Percentiles rank a stretch among this genome's conserved stretches.
These are phyloP conservation scores for Penicillium soppii DNA, from an alignment of 495 filamentous ascomycete genomes.

Conservation along the genomic window DNA sequence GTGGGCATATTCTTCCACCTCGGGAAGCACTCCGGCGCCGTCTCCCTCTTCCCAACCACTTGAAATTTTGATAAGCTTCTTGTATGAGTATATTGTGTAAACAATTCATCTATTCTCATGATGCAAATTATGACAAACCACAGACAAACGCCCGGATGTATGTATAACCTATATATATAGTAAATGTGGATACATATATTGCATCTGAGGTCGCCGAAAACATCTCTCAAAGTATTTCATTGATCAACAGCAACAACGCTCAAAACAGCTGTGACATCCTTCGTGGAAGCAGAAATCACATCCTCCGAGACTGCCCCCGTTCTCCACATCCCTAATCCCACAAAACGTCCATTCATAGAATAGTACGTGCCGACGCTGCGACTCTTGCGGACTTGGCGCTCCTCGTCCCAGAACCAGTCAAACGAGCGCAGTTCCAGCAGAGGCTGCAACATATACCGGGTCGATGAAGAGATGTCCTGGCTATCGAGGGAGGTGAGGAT, in stretches of 20 bases:
- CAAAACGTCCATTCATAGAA: conserved; percentile 17
- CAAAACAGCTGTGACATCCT: neutral
- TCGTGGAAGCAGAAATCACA: neutral
- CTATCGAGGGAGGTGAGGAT: conserved; percentile 1
- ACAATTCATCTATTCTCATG: too few relatives aligned
- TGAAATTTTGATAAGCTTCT: too few relatives aligned
- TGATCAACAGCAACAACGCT: neutral
- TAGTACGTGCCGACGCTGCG: conserved; percentile 20
- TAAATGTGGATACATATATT: too few relatives aligned
- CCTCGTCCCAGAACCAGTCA: conserved; percentile 9
- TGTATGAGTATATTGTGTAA: too few relatives aligned
- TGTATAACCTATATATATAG: too few relatives aligned
- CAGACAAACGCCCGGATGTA: too few relatives aligned
- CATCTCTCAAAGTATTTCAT: too few relatives aligned
- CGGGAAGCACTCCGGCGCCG: neutral
- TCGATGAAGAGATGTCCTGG: neutral
- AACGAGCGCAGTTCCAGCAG: conserved; percentile 9
- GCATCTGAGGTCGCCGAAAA: too few relatives aligned
- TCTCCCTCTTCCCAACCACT: neutral
- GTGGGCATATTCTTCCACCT: neutral
- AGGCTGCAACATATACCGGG: conserved; percentile 19
- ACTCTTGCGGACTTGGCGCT: neutral
- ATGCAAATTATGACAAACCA: too few relatives aligned
- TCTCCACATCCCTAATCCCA: conserved; percentile 16
- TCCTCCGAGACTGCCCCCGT: neutral